A percentile compares a stretch with the other conserved stretches of the same genome.
phyloP scores from a whole-genome alignment of 441 rosid species.

The Hura crepitans region DNA sequence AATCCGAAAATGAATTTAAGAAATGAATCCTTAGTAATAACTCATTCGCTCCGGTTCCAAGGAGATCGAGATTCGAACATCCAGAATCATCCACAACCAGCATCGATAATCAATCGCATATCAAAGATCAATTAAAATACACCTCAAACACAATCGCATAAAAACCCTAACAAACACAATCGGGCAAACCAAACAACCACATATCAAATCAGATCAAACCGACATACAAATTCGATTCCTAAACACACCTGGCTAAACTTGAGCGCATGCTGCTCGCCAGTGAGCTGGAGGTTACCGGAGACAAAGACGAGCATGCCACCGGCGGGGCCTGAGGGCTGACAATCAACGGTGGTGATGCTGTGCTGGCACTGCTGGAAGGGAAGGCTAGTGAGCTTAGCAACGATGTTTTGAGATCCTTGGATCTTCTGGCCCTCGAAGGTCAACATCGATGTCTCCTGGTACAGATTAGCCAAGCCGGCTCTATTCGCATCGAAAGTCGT shows the following conservation, averaged over 20 bases:
- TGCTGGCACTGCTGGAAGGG: constrained; percentile 96
- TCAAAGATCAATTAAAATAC: constrained; percentile 11
- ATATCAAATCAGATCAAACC: background rate
- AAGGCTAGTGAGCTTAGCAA: constrained; percentile 69
- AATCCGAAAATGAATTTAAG: background rate
- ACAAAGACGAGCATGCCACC: constrained; percentile 96
- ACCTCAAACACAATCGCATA: constrained; percentile 22
- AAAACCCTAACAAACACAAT: constrained; percentile 11
- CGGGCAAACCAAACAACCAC: background rate
- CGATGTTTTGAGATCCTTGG: constrained; percentile 78
- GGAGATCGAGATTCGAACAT: constrained; percentile 11
- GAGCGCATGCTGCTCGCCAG: constrained; percentile 91
- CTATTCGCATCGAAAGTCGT: constrained; percentile 76
- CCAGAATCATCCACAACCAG: background rate
- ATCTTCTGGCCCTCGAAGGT: constrained; percentile 94
- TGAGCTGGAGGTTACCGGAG: constrained; percentile 81
- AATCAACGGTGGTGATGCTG: constrained; percentile 74
- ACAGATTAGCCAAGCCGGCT: constrained; percentile 53
- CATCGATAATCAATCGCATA: background rate
- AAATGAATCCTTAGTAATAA: background rate
- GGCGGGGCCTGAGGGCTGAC: constrained; percentile 87
- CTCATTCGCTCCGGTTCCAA: constrained; percentile 4
- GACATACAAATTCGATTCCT: background rate
- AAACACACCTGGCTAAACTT: constrained; percentile 78
- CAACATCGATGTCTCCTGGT: constrained; percentile 85